Conservation (phyloP, 805 yeast species). For the Blastobotrys robertii region DNA sequence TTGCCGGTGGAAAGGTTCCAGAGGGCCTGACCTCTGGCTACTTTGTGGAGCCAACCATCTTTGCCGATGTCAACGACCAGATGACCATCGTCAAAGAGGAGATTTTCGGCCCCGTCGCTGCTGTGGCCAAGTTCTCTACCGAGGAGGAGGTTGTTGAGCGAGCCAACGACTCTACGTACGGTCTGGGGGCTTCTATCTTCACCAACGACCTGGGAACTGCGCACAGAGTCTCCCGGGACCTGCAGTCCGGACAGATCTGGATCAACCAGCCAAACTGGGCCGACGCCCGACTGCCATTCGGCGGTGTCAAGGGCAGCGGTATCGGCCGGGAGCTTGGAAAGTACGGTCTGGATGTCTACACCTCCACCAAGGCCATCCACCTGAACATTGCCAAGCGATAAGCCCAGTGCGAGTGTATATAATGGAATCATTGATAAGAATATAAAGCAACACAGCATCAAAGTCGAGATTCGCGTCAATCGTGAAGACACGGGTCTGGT, state of each 20-base stretch:
- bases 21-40: slow-evolving; percentile 41
- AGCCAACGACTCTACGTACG: slow-evolving; percentile 69
- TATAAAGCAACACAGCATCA: too few species aligned
- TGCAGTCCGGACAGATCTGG: slow-evolving; percentile 63
- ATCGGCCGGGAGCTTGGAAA: slow-evolving; percentile 75
- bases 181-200: slow-evolving; percentile 77
- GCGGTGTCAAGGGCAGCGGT: slow-evolving; percentile 73
- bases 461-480: too few species aligned
- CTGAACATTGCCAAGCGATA: neutral
- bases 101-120: slow-evolving; percentile 81
- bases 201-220: slow-evolving; percentile 58
- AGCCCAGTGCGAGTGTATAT: neutral
- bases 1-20: slow-evolving; percentile 63
- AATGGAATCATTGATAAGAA: too few species aligned
- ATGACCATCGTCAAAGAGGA: slow-evolving; percentile 69
- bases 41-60: slow-evolving; percentile 67
- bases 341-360: slow-evolving; percentile 59
- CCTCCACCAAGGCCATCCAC: slow-evolving; percentile 64
- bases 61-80: slow-evolving; percentile 55
- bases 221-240: slow-evolving; percentile 48
- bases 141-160: slow-evolving; percentile 57
- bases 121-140: slow-evolving; percentile 51
- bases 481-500: too few species aligned
- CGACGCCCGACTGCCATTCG: slow-evolving; percentile 61
- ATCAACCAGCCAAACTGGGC: slow-evolving; percentile 60